A percentile compares a stretch with the other conserved stretches of the same genome.
Conservation (phyloP, 179 eudicot genomes). For the Corrigiola litoralis region DNA sequence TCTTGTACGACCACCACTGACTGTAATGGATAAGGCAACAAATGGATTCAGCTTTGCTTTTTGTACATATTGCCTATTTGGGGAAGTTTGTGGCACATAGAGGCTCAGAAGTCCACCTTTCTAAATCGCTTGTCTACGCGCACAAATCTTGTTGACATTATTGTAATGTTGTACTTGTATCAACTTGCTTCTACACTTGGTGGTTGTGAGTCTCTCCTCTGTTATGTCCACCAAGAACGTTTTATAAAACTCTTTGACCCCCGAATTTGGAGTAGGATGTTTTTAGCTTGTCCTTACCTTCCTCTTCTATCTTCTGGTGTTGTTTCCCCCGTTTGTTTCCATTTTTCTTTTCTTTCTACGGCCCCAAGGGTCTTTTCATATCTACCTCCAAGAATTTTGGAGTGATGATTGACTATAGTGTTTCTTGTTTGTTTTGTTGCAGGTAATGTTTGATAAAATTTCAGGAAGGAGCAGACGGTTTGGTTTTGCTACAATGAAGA, state of each 20-base stretch:
- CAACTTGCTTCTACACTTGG: not conserved
- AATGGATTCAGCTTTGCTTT: not conserved
- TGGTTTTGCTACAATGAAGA: conserved; percentile 88
- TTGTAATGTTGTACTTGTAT: no score
- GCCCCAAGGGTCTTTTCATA: no score
- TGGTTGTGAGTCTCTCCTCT: not conserved
- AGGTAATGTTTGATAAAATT: conserved; percentile 94
- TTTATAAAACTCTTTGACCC: no score
- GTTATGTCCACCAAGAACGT: no score
- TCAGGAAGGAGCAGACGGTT: conserved; percentile 84
- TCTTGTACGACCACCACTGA: not conserved
- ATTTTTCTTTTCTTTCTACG: not conserved
- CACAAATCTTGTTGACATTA: no score
- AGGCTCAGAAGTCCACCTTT: no score
- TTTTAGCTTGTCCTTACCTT: no score
- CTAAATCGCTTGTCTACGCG: no score
- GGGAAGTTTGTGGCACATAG: no score
- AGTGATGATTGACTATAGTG: not conserved
- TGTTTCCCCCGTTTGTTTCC: not conserved
- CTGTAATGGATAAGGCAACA: not conserved
- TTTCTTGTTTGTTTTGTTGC: not conserved
- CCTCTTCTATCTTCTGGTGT: no score
- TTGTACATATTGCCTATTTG: not conserved
- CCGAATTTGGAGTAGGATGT: no score
- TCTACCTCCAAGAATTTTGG: not conserved